Percentiles rank a stretch among this genome's conserved stretches.
phyloP scores from a whole-genome alignment of 2,329 filamentous ascomycete genomes.

The Colletotrichum tropicicola region DNA sequence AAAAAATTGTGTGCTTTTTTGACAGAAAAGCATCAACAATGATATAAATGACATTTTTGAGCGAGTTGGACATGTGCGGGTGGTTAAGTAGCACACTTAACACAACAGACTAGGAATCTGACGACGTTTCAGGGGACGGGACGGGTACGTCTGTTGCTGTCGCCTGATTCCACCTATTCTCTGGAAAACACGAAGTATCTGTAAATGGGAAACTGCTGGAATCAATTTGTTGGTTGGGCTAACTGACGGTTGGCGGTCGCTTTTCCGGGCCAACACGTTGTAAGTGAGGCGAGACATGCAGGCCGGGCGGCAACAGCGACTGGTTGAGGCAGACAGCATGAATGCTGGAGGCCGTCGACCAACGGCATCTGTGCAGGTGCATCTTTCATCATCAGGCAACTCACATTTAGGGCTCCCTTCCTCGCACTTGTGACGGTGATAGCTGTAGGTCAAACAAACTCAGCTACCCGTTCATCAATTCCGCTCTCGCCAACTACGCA shows the following conservation, averaged over 20 bases:
- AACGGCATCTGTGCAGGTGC: too few relatives aligned
- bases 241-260: background rate
- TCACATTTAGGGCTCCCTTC: background rate
- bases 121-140: too few relatives aligned
- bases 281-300: background rate
- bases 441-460: too few relatives aligned
- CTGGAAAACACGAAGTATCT: background rate
- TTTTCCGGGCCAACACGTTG: background rate
- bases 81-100: too few relatives aligned
- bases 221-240: background rate
- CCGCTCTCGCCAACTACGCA: too few relatives aligned
- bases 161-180: too few relatives aligned
- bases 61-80: background rate
- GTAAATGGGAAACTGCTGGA: background rate
- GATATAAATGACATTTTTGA: background rate
- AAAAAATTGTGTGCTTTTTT: background rate
- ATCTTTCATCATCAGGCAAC: too few relatives aligned
- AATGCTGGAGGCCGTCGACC: slow-evolving; percentile 6
- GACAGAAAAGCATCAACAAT: background rate
- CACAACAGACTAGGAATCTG: too few relatives aligned
- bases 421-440: too few relatives aligned
- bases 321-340: background rate
- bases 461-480: too few relatives aligned
- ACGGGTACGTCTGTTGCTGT: background rate
- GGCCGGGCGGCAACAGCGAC: background rate